These are phyloP conservation scores for Colletotrichum tanaceti DNA, from an alignment of 2,329 filamentous ascomycete genomes.

Conservation along the genomic window DNA sequence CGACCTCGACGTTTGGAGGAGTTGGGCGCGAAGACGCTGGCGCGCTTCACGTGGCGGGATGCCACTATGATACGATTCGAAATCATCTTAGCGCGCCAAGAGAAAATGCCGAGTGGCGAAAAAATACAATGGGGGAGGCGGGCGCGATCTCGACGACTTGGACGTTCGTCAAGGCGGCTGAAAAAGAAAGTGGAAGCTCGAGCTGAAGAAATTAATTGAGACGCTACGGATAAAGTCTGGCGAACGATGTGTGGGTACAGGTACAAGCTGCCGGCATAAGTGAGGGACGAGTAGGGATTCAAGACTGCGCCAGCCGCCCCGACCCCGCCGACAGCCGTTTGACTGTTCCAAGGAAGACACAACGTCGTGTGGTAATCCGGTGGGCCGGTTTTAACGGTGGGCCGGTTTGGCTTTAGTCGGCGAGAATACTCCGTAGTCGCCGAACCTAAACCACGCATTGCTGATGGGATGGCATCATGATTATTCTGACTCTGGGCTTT, in stretches of 20 bases:
- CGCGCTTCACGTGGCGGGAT: conserved; percentile 37
- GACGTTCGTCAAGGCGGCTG: conserved; percentile 1
- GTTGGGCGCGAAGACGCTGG: conserved; percentile 4
- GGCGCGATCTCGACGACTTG: too few relatives aligned
- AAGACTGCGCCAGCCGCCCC: background rate
- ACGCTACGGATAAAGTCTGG: too few relatives aligned
- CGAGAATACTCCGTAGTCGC: conserved; percentile 11
- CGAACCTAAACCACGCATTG: background rate
- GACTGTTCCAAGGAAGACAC: background rate
- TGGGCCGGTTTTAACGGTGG: background rate
- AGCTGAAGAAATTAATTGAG: conserved; percentile 1
- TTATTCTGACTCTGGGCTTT: too few relatives aligned
- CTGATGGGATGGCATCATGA: too few relatives aligned
- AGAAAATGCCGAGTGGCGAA: background rate
- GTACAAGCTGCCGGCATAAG: background rate
- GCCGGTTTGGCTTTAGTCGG: background rate
- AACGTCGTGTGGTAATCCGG: background rate
- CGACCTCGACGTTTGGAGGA: conserved; percentile 17
- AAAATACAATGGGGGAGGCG: too few relatives aligned
- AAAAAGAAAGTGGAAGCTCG: background rate
- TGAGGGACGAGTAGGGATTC: background rate
- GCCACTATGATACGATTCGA: conserved; percentile 36
- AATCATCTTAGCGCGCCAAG: conserved; percentile 41
- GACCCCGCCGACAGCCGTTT: conserved; percentile 18
- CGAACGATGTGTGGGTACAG: background rate